Evolutionary conservation across 208 protist species (phyloP), one percentile per base, ranked within the genome.

Genomic region (Leishmania mexicana): DNA sequence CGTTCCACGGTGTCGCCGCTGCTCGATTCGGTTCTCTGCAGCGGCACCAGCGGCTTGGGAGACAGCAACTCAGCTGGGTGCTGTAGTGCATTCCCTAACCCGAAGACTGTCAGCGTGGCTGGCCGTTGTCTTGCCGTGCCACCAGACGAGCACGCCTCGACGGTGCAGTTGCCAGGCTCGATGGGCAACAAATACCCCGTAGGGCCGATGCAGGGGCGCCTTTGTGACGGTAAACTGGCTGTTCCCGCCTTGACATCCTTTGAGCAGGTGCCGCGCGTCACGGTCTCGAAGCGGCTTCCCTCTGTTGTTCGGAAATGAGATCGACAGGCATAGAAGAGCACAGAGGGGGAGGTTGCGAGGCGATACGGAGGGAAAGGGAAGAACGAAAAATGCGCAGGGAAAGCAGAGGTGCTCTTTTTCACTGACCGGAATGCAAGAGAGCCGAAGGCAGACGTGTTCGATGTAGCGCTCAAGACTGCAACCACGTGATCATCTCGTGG

Each of bases 121-220:
- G 38, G 31, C n/a, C 38, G 17, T 24, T 54, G 53, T 45, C 58
- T 51, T 11, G 54, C 75, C 4, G 17, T 42, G 40, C 13, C 58
- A 6, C 42, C 75, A 51, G 42, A 31, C 10, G 42, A 67, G 45
- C 8, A 3, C 8, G 2, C 6, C 21, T n/a, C 38, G 0, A 40
- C 21, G 58, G 21, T 3, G 28, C 54, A 17, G 40, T 15, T 4
- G 10, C 42, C 54, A n/a, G 53, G n/a, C 3, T 19, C 1, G 21
- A 11, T 70, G 24, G 28, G 15, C 13, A 53, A 24, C 15, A 10
- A 3, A 5, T 35, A 79, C 17, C 42, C 53, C 4, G 6, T 38
- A 40, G 42, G 54, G 38, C n/a, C 40, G 24, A 5, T 15, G 76
- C 76, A 80, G 62, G 62, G 60, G 24, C 76, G 76, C 10, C 76